A percentile compares a stretch with the other conserved stretches of the same genome.
These are phyloP conservation scores for Quercus aquifolioides DNA, from an alignment of 306 rosid species.

Conservation along the genomic window DNA sequence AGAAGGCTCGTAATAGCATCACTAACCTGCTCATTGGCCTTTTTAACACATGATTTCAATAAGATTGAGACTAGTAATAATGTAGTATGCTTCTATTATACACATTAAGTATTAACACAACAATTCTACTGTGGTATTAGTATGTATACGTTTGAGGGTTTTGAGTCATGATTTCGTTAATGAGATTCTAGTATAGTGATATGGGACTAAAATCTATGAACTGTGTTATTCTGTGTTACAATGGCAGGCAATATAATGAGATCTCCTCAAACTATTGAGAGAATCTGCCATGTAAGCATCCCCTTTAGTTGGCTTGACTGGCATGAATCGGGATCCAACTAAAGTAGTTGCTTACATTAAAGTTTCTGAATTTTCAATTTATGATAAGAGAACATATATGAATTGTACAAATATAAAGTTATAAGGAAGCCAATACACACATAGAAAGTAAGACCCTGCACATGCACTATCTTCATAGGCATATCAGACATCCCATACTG, in stretches of 20 bases:
- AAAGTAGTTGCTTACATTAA: background rate
- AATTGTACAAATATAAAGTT: background rate
- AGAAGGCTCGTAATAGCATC: too few relatives aligned
- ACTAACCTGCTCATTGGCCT: background rate
- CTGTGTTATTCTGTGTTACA: too few relatives aligned
- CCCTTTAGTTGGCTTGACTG: too few relatives aligned
- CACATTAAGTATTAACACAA: too few relatives aligned
- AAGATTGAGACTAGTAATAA: too few relatives aligned
- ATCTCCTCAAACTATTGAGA: background rate
- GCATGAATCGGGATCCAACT: background rate
- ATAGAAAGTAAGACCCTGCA: conserved; percentile 3
- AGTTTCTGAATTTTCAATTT: background rate
- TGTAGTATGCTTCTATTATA: too few relatives aligned
- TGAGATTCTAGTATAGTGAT: too few relatives aligned
- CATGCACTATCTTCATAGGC: background rate
- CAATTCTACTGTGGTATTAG: too few relatives aligned
- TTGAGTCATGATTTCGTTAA: too few relatives aligned
- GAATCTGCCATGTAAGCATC: too few relatives aligned
- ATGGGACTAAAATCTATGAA: too few relatives aligned
- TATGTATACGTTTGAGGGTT: too few relatives aligned
- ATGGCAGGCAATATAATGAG: background rate
- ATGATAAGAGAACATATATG: background rate
- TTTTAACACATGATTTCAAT: background rate
- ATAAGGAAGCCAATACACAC: background rate
- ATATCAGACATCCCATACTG: conserved; percentile 15